Percentiles rank a stretch among this genome's conserved stretches.
Evolutionary conservation across 1,284 basidiomycete genomes (phyloP).

Genomic region (Pholiota adiposa): DNA sequence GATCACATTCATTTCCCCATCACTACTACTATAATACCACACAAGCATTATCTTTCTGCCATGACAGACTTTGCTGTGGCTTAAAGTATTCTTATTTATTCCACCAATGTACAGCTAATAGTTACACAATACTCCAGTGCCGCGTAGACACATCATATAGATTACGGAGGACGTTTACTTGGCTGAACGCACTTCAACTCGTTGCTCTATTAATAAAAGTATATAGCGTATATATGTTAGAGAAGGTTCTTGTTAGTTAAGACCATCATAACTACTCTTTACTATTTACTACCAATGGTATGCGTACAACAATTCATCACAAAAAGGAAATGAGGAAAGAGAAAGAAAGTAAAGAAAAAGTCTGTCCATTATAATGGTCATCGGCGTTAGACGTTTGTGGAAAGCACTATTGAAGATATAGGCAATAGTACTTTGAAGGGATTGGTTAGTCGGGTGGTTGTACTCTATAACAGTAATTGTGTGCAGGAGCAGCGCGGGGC

Average conservation of each 20-base stretch:
- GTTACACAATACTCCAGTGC: neutral
- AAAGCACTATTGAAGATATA: neutral
- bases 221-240: constrained; percentile 21
- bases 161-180: neutral
- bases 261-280: constrained; percentile 5
- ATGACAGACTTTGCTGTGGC: constrained; percentile 1
- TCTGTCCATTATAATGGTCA: constrained; percentile 4
- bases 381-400: neutral
- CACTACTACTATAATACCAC: neutral
- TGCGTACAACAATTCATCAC: constrained; percentile 15
- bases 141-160: neutral
- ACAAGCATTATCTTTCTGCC: constrained; percentile 2
- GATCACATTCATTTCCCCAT: neutral
- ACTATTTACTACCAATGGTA: constrained; percentile 8
- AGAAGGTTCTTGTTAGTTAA: constrained; percentile 8
- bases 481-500: neutral
- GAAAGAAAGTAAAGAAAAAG: constrained; percentile 8
- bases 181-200: neutral
- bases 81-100: constrained; percentile 20
- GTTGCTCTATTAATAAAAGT: constrained; percentile 17
- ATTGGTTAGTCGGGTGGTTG: too few species aligned
- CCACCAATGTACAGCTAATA: constrained; percentile 4
- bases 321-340: constrained; percentile 7
- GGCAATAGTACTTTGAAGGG: neutral
- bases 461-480: too few species aligned